These are phyloP conservation scores for Berkeleyomyces basicola DNA, from an alignment of 2,329 filamentous ascomycete species.

Conservation along the genomic window DNA sequence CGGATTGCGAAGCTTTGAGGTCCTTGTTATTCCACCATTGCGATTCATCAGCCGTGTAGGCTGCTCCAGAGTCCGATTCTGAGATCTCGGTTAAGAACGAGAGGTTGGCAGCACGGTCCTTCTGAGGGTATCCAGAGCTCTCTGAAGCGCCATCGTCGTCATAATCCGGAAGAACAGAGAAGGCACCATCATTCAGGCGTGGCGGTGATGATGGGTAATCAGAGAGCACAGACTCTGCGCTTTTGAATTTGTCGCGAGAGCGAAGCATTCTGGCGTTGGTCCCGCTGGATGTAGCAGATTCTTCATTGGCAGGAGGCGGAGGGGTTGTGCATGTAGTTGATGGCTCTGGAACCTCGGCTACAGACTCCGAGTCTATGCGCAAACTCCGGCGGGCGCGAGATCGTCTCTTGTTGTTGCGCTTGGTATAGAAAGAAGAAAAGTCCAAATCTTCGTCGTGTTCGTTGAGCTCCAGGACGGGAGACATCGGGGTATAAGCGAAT, in stretches of 20 bases:
- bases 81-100: constrained; percentile 11
- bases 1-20: neutral
- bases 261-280: constrained; percentile 4
- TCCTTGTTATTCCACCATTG: constrained; percentile 10
- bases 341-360: constrained; percentile 6
- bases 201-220: constrained; percentile 6
- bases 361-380: neutral
- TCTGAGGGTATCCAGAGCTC: neutral
- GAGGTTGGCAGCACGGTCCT: neutral
- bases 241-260: constrained; percentile 6
- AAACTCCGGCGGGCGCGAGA: constrained; percentile 2
- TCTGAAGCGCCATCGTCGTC: constrained; percentile 6
- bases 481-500: neutral
- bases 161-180: constrained; percentile 11
- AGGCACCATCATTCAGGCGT: constrained; percentile 10
- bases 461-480: neutral
- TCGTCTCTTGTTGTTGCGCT: constrained; percentile 5
- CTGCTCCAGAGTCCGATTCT: constrained; percentile 1
- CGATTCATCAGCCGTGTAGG: neutral
- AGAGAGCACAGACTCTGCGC: constrained; percentile 11
- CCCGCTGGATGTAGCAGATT: neutral
- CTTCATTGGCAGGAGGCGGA: neutral
- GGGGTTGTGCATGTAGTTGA: neutral
- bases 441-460: constrained; percentile 11
- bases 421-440: constrained; percentile 7